Percentiles rank a stretch among this genome's conserved stretches.
Evolutionary conservation across 2,329 filamentous ascomycete species (phyloP).

Genomic region (Trichoderma asperellum): DNA sequence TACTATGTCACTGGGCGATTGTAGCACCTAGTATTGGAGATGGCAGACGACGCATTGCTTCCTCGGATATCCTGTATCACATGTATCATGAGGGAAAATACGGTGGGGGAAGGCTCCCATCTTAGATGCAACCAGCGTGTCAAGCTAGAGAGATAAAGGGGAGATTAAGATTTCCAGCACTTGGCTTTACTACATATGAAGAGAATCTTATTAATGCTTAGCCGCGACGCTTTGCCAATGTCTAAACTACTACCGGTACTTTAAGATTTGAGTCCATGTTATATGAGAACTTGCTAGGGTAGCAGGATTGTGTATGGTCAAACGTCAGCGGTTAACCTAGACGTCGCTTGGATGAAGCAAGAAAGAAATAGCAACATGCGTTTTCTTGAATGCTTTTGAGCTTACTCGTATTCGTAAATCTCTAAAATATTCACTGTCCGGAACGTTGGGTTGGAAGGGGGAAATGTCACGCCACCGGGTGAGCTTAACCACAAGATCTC

Average conservation of each 20-base stretch:
- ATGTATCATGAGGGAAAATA: background rate
- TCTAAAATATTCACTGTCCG: background rate
- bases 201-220: too few species aligned
- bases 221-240: too few species aligned
- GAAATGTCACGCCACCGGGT: slow-evolving; percentile 7
- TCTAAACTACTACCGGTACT: too few species aligned
- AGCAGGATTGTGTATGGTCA: background rate
- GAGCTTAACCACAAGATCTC: background rate
- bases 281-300: background rate
- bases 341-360: background rate
- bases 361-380: too few species aligned
- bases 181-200: too few species aligned
- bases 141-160: too few species aligned
- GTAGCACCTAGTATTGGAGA: background rate
- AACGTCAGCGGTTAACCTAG: background rate
- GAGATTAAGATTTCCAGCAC: background rate
- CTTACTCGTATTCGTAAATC: slow-evolving; percentile 13
- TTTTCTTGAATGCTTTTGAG: too few species aligned
- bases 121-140: background rate
- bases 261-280: too few species aligned
- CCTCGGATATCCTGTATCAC: background rate
- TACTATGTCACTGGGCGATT: too few species aligned
- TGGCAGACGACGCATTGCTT: background rate
- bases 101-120: background rate
- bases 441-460: background rate